These are phyloP conservation scores for Urochloa ruziziensis DNA, from an alignment of 176 grass and related monocot genomes.

Conservation along the genomic window DNA sequence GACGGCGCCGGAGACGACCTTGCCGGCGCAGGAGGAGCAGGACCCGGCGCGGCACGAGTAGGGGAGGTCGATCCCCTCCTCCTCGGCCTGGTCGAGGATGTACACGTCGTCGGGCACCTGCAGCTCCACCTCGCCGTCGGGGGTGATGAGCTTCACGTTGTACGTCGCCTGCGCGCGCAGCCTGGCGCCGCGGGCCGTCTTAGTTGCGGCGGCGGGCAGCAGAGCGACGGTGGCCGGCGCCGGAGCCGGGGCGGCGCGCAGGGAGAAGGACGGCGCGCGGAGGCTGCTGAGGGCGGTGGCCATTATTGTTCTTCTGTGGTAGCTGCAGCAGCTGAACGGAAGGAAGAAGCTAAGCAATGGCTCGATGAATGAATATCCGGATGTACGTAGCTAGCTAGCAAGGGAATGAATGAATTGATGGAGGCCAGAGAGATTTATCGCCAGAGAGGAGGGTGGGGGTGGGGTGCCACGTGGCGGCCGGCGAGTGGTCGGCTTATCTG, in stretches of 20 bases:
- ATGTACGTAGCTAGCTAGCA: neutral
- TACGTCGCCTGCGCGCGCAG: conserved; percentile 46
- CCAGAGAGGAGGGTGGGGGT: neutral
- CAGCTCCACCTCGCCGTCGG: conserved; percentile 47
- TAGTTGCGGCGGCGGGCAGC: neutral
- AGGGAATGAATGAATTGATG: neutral
- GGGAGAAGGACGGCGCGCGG: conserved; percentile 33
- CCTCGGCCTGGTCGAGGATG: conserved; percentile 69
- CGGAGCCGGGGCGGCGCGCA: neutral
- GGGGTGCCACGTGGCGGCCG: conserved; percentile 39
- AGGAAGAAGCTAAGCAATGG: neutral
- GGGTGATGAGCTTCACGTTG: conserved; percentile 72
- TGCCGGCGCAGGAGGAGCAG: conserved; percentile 79
- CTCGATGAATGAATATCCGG: too few species aligned
- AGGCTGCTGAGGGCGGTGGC: conserved; percentile 44
- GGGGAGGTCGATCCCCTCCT: conserved; percentile 60
- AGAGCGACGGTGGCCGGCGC: neutral
- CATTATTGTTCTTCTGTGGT: neutral
- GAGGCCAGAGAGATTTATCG: neutral
- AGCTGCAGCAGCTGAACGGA: neutral
- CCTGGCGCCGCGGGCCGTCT: conserved; percentile 8
- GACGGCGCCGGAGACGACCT: conserved; percentile 48
- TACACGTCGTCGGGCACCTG: conserved; percentile 61
- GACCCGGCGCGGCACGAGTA: conserved; percentile 75
- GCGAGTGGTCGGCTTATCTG: conserved; percentile 36